A percentile compares a stretch with the other conserved stretches of the same genome.
These are phyloP conservation scores for Paramecium caudatum DNA, from an alignment of 73 alveolate genomes.

Conservation along the genomic window DNA sequence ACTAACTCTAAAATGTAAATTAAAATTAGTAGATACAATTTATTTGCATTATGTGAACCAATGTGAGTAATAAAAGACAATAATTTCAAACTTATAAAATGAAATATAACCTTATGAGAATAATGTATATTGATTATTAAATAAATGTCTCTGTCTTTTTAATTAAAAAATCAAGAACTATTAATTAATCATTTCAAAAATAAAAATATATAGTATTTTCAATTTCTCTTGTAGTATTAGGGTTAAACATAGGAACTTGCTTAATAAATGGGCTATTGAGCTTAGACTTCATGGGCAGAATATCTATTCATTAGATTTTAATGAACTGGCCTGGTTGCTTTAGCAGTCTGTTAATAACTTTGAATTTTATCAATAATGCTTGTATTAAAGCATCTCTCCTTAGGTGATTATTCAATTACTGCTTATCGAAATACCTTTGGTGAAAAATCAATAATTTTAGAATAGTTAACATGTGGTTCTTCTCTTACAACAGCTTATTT, in stretches of 20 bases:
- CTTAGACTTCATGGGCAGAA: conserved; percentile 44
- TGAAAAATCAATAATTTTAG: conserved; percentile 33
- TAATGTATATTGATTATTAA: too few species aligned
- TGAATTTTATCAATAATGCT: conserved; percentile 38
- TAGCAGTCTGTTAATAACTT: conserved; percentile 34
- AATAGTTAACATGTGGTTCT: not conserved
- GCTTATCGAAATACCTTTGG: not conserved
- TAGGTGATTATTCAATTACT: conserved; percentile 25
- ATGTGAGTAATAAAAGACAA: too few species aligned
- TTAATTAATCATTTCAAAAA: too few species aligned
- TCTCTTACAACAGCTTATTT: conserved; percentile 28
- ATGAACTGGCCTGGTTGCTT: conserved; percentile 34
- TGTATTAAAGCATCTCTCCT: conserved; percentile 27
- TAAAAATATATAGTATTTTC: conserved; percentile 9
- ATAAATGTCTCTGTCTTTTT: too few species aligned
- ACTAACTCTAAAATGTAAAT: too few species aligned
- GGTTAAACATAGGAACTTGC: conserved; percentile 42
- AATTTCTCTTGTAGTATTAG: conserved; percentile 19
- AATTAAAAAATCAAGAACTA: too few species aligned
- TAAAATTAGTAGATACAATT: too few species aligned
- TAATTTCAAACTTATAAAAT: too few species aligned
- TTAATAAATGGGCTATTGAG: not conserved
- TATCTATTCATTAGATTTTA: conserved; percentile 10
- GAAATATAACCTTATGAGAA: too few species aligned
- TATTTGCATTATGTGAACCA: too few species aligned